Base-by-base conservation (phyloP, 768 basidiomycete species). In the Podaxis sp. region DNA sequence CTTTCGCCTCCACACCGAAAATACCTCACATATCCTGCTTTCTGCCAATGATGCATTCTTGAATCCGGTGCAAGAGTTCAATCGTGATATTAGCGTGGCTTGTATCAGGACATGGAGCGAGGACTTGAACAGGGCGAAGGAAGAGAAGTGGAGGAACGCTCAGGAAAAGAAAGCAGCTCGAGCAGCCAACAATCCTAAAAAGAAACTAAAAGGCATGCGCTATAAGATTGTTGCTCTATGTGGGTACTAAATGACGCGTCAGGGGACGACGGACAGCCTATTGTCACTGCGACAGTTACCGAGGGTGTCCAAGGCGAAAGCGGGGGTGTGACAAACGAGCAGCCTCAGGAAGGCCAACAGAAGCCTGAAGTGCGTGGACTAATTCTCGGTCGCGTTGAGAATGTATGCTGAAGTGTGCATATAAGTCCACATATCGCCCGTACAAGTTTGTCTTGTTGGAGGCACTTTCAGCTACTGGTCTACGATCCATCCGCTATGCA, bases 1-100 rank as follows among this genome's bases (percentile, higher is more conserved):
- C 22, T 91, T 86, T 74, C 84, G 82, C 11, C 78, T 94, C 63
- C 89, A 94, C 75, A 87, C 86, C 8, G 92, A 94, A 76, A 93
- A 92, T 73, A 87, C 83, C 2, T 85, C 91, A 0, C 86, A 85
- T 69, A 91, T 98, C 70, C 82, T 97, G 59, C 79, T 95, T 24
- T 85, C 88, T 4, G 80, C 83, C 7, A 91, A 93, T 65, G 90
- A 91, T 61, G 93, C 96, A 2, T 99, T 99, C 74, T 76, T 98
- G 64, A 99, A 99, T 71, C 96, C 97, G 5, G 90, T 98, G 12
- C 97, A 99, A 72, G 94, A 99, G 74, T 99, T 97, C 80, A 99
- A 99, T 76, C 83, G 97, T 41, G 97, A 99, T 75, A 74, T 93
- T 51, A 94, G 92, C 66, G 88, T 98, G 47, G 93, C 94, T 22